These are phyloP conservation scores for Friedmanniomyces endolithicus DNA, from an alignment of 495 filamentous ascomycete species.

Conservation along the genomic window DNA sequence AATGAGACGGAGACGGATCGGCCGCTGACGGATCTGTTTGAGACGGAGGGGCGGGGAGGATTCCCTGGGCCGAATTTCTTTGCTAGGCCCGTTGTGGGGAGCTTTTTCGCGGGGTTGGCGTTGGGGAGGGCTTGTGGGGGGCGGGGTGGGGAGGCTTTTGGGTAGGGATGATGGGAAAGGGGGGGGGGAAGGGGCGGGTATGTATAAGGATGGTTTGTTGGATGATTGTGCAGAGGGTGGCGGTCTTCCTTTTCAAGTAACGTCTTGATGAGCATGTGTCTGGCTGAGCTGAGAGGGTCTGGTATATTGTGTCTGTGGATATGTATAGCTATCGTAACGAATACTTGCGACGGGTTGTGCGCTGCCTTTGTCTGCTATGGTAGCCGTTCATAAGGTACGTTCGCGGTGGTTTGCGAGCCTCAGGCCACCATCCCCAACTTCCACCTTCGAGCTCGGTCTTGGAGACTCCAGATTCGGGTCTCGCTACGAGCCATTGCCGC, in stretches of 20 bases:
- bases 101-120: slow-evolving; percentile 32
- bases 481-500: background rate
- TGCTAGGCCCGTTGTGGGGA: slow-evolving; percentile 33
- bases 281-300: no score
- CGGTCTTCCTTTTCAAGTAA: no score
- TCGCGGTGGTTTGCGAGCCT: no score
- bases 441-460: background rate
- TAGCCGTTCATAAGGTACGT: no score
- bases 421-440: background rate
- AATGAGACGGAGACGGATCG: slow-evolving; percentile 32
- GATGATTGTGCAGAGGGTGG: no score
- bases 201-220: background rate
- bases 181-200: background rate
- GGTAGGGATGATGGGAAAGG: background rate
- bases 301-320: no score
- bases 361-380: no score
- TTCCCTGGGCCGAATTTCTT: slow-evolving; percentile 30
- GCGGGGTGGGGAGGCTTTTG: background rate
- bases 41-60: slow-evolving; percentile 31
- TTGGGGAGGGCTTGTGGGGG: slow-evolving; percentile 31
- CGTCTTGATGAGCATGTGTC: no score
- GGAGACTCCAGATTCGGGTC: background rate
- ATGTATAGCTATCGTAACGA: no score
- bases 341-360: no score
- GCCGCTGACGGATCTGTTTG: slow-evolving; percentile 32